Percentiles rank a stretch among this genome's conserved stretches.
These are phyloP conservation scores for Penicillium sp. DNA, from an alignment of 2,329 filamentous ascomycete species.

Conservation along the genomic window DNA sequence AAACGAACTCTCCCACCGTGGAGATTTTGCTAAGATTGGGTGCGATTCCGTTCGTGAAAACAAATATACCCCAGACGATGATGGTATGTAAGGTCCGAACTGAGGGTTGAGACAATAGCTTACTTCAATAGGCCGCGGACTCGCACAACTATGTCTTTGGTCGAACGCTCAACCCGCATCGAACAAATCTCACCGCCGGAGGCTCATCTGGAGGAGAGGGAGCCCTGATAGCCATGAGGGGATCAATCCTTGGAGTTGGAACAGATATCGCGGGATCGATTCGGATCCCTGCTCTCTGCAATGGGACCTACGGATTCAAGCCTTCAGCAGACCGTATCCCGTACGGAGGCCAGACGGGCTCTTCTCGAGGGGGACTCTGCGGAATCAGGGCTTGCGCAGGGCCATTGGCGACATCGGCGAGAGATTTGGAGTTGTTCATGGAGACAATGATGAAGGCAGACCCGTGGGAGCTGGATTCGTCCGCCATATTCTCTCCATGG, in stretches of 20 bases:
- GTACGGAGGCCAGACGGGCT: conserved; percentile 49
- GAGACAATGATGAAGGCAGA: conserved; percentile 18
- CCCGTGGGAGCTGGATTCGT: conserved; percentile 27
- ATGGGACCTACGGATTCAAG: conserved; percentile 52
- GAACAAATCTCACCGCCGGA: conserved; percentile 60
- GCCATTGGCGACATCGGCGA: conserved; percentile 28
- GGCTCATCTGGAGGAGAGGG: conserved; percentile 69
- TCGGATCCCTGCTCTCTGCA: conserved; percentile 50
- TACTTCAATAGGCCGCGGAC: conserved; percentile 53
- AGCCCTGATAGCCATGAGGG: conserved; percentile 59
- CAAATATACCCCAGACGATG: conserved; percentile 63
- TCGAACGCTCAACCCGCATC: conserved; percentile 63
- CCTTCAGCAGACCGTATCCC: conserved; percentile 50
- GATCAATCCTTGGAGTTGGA: conserved; percentile 60
- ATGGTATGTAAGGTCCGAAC: conserved; percentile 13
- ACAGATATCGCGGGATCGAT: conserved; percentile 59
- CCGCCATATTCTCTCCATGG: conserved; percentile 28
- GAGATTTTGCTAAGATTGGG: conserved; percentile 60
- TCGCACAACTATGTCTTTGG: conserved; percentile 60
- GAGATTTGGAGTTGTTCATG: conserved; percentile 27
- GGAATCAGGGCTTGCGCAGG: conserved; percentile 25
- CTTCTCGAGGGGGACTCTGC: conserved; percentile 13
- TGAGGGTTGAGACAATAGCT: conserved; percentile 20
- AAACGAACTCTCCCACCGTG: conserved; percentile 57
- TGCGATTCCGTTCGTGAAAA: conserved; percentile 68